A percentile compares a stretch with the other conserved stretches of the same genome.
These are phyloP conservation scores for Ulota crispa DNA, from an alignment of 225 moss, liverwort and hornwort genomes.

Conservation along the genomic window DNA sequence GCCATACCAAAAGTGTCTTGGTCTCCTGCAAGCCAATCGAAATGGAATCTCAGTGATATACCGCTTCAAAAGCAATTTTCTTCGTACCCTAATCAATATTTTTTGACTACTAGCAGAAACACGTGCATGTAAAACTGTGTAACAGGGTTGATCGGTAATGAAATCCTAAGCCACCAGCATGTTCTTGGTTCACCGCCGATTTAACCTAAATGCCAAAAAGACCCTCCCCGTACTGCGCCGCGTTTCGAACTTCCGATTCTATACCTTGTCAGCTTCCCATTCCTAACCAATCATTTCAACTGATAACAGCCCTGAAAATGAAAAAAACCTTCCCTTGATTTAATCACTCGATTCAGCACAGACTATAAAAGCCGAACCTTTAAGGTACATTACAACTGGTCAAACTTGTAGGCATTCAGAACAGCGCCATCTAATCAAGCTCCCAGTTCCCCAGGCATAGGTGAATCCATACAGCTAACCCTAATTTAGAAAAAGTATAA, in stretches of 20 bases:
- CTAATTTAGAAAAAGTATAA: slow-evolving; percentile 7
- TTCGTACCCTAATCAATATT: slow-evolving; percentile 11
- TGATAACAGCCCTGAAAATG: background rate
- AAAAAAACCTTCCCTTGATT: background rate
- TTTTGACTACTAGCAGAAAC: background rate
- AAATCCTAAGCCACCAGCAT: background rate
- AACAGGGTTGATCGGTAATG: background rate
- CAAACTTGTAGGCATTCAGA: background rate
- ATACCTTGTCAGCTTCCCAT: background rate
- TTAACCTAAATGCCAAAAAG: background rate
- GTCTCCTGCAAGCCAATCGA: slow-evolving; percentile 45
- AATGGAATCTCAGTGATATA: background rate
- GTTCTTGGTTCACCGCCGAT: background rate
- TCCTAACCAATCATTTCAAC: background rate
- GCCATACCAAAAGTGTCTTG: slow-evolving; percentile 28
- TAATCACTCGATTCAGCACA: background rate
- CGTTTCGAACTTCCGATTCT: background rate
- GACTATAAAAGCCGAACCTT: background rate
- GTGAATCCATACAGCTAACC: background rate
- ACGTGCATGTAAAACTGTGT: background rate
- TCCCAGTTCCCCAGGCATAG: background rate
- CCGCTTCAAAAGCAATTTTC: background rate
- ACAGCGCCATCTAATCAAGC: background rate
- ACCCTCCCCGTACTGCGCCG: background rate
- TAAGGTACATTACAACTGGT: background rate